Conservation (phyloP, 2,329 filamentous ascomycete species). For the Cladorrhinum sp. region DNA sequence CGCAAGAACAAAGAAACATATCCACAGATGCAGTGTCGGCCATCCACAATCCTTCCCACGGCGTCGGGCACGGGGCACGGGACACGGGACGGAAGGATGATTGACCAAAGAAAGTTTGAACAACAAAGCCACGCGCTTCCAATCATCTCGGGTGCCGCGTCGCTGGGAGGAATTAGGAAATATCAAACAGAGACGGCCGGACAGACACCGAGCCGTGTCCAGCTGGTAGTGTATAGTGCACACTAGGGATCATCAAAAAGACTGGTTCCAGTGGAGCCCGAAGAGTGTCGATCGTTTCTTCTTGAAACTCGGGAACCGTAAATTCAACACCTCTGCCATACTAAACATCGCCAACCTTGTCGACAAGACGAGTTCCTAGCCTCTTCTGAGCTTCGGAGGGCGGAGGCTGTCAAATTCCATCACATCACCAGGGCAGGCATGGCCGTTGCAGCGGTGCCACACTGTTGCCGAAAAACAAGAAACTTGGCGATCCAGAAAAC, state of each 20-base stretch:
- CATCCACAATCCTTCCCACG: neutral
- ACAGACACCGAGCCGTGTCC: neutral
- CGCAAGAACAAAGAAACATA: neutral
- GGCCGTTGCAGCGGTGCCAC: neutral
- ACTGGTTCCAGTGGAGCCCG: neutral
- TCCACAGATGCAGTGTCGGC: too few species aligned
- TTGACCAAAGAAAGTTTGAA: neutral
- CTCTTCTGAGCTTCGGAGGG: neutral
- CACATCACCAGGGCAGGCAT: neutral
- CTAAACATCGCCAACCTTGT: neutral
- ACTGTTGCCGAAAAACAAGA: neutral
- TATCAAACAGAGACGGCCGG: neutral
- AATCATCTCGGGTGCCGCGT: neutral
- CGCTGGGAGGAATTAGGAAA: neutral
- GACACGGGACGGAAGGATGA: neutral
- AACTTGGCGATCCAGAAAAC: neutral
- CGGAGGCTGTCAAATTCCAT: neutral
- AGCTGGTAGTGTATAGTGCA: too few species aligned
- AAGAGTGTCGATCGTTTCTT: neutral
- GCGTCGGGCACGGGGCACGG: neutral
- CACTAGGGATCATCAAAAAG: neutral
- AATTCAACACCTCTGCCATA: too few species aligned
- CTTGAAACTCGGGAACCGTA: neutral
- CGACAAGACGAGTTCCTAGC: neutral
- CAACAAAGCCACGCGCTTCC: neutral